Conservation (phyloP, 2,329 filamentous ascomycete species). For the Paraphoma sp. region DNA sequence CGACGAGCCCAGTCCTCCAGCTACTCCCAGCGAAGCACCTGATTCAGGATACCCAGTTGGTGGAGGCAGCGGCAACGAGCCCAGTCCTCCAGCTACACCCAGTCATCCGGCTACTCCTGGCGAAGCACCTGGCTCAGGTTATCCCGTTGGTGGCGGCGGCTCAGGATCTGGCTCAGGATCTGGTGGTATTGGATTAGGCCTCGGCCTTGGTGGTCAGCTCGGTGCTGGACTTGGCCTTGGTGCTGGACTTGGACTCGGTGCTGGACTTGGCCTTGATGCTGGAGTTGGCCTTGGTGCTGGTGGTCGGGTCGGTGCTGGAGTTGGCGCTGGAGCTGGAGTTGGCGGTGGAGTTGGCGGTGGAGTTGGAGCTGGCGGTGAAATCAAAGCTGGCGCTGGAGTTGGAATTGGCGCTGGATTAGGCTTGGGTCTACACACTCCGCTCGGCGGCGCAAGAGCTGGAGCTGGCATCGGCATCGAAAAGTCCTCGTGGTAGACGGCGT, state of each 20-base stretch:
- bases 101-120: background rate
- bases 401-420: too few relatives aligned
- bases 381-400: constrained; percentile 28
- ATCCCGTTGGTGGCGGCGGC: constrained; percentile 7
- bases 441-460: too few relatives aligned
- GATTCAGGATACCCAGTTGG: too few relatives aligned
- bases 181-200: too few relatives aligned
- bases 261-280: background rate
- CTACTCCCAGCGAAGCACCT: too few relatives aligned
- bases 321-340: constrained; percentile 47
- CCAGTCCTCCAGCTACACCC: background rate
- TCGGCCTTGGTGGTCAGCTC: too few relatives aligned
- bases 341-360: constrained; percentile 25
- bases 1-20: background rate
- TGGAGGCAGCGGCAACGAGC: background rate
- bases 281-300: background rate
- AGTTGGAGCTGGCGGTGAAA: constrained; percentile 32
- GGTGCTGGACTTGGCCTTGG: too few relatives aligned
- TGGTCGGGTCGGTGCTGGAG: constrained; percentile 26
- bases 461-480: too few relatives aligned
- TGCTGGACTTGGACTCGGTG: background rate
- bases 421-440: too few relatives aligned
- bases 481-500: constrained; percentile 16
- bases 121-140: background rate
- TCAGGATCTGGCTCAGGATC: too few relatives aligned